These are phyloP conservation scores for Plasmopara halstedii DNA, from an alignment of 352 stramenopile genomes.

Conservation along the genomic window DNA sequence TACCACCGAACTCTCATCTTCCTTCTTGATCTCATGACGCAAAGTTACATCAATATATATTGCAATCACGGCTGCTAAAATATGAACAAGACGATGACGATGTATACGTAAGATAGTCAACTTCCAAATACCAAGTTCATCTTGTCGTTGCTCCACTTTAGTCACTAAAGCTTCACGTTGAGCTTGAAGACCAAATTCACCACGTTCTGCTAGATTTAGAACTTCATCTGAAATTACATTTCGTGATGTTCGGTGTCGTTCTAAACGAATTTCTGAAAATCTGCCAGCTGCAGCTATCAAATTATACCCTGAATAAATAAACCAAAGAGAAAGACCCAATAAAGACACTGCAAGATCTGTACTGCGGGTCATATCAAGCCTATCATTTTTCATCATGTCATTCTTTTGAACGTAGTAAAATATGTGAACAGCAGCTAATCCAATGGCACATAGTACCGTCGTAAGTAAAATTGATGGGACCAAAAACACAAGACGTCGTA, in stretches of 20 bases:
- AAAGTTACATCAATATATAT: slow-evolving; percentile 30
- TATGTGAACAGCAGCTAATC: slow-evolving; percentile 30
- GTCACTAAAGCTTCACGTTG: slow-evolving; percentile 46
- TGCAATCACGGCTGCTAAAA: slow-evolving; percentile 29
- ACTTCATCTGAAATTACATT: slow-evolving; percentile 40
- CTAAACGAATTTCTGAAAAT: slow-evolving; percentile 30
- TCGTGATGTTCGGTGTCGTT: slow-evolving; percentile 26
- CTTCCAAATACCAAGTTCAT: slow-evolving; percentile 46
- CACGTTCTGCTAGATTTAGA: slow-evolving; percentile 47
- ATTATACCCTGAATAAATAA: slow-evolving; percentile 32
- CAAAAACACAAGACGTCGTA: slow-evolving; percentile 31
- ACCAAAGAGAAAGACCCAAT: slow-evolving; percentile 35
- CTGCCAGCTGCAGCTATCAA: slow-evolving; percentile 24
- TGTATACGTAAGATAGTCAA: slow-evolving; percentile 48
- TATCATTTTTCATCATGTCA: slow-evolving; percentile 23
- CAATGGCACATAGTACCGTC: slow-evolving; percentile 32
- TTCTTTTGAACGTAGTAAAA: slow-evolving; percentile 54
- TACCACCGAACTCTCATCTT: slow-evolving; percentile 15
- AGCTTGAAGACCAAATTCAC: slow-evolving; percentile 63
- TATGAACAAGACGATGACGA: slow-evolving; percentile 31
- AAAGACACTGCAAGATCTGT: slow-evolving; percentile 34
- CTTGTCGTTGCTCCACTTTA: slow-evolving; percentile 49
- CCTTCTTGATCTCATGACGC: slow-evolving; percentile 12
- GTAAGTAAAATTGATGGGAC: slow-evolving; percentile 34
- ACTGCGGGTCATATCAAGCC: slow-evolving; percentile 22